Evolutionary conservation across 805 yeast species (phyloP).

Genomic region (Pichia membranifaciens): DNA sequence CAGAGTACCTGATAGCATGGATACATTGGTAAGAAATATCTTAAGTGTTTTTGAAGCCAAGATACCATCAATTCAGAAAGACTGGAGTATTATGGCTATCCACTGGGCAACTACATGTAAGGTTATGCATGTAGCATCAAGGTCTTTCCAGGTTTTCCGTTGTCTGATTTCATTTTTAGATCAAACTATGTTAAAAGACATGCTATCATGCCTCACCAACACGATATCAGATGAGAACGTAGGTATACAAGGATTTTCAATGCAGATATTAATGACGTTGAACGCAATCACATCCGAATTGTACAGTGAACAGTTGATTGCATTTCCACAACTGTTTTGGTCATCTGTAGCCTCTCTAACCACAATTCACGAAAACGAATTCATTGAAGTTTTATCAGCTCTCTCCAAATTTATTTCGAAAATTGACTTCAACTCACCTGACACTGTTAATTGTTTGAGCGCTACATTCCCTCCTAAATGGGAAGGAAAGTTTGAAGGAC

Average conservation of each 20-base stretch:
- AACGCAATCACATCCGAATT: constrained; percentile 88
- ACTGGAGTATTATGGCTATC: constrained; percentile 81
- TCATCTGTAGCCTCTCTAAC: constrained; percentile 85
- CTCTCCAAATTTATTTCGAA: constrained; percentile 78
- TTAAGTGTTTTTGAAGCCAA: constrained; percentile 48
- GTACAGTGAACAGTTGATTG: constrained; percentile 68
- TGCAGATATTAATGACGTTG: constrained; percentile 94
- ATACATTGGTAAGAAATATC: constrained; percentile 56
- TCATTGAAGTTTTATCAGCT: constrained; percentile 78
- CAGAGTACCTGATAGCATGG: constrained; percentile 83
- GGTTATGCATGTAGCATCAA: constrained; percentile 92
- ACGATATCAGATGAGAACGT: constrained; percentile 84
- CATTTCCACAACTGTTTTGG: constrained; percentile 95
- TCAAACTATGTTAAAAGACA: constrained; percentile 82
- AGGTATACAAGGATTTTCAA: constrained; percentile 93
- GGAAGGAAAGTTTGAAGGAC: constrained; percentile 91
- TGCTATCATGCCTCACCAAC: constrained; percentile 87
- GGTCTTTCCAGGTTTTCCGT: constrained; percentile 90
- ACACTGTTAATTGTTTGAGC: constrained; percentile 74
- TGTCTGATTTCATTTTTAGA: constrained; percentile 77
- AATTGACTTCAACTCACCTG: constrained; percentile 79
- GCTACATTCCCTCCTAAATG: constrained; percentile 90
- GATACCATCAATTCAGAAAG: constrained; percentile 53
- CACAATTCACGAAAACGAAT: constrained; percentile 90
- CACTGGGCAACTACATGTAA: constrained; percentile 98